Conservation (phyloP, 2,329 filamentous ascomycete species). For the Fusarium robinianum region DNA sequence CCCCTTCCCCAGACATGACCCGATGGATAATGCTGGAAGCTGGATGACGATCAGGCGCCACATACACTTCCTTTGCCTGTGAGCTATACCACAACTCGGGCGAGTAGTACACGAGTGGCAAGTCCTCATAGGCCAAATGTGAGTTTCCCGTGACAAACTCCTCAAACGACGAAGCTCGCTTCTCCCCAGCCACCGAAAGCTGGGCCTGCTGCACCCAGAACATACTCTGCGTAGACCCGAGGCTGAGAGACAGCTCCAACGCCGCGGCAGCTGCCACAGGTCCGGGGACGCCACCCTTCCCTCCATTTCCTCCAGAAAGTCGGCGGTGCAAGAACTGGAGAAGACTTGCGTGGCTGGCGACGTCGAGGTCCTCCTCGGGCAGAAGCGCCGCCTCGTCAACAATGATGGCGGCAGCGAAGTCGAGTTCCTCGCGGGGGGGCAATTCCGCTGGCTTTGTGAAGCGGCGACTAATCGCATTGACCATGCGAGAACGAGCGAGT, state of each 20-base stretch:
- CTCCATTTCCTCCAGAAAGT: neutral
- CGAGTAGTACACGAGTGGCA: slow-evolving; percentile 38
- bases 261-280: slow-evolving; percentile 14
- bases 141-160: slow-evolving; percentile 26
- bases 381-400: slow-evolving; percentile 29
- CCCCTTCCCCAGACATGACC: no score
- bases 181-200: slow-evolving; percentile 11
- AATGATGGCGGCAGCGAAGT: slow-evolving; percentile 27
- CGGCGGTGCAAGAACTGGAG: slow-evolving; percentile 15
- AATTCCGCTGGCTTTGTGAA: slow-evolving; percentile 2
- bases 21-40: slow-evolving; percentile 31
- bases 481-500: slow-evolving; percentile 25
- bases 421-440: slow-evolving; percentile 24
- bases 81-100: slow-evolving; percentile 34
- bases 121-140: slow-evolving; percentile 34
- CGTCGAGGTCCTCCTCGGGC: slow-evolving; percentile 16
- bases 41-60: slow-evolving; percentile 32
- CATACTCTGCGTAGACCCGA: slow-evolving; percentile 31
- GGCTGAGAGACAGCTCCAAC: slow-evolving; percentile 19
- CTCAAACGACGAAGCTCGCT: slow-evolving; percentile 12
- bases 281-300: slow-evolving; percentile 4
- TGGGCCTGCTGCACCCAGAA: slow-evolving; percentile 39
- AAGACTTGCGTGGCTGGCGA: slow-evolving; percentile 27
- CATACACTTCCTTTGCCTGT: slow-evolving; percentile 30
- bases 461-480: slow-evolving; percentile 19